Evolutionary conservation across 768 basidiomycete species (phyloP), one percentile per base, ranked within the genome.

Genomic region (Rhodotorula toruloides): DNA sequence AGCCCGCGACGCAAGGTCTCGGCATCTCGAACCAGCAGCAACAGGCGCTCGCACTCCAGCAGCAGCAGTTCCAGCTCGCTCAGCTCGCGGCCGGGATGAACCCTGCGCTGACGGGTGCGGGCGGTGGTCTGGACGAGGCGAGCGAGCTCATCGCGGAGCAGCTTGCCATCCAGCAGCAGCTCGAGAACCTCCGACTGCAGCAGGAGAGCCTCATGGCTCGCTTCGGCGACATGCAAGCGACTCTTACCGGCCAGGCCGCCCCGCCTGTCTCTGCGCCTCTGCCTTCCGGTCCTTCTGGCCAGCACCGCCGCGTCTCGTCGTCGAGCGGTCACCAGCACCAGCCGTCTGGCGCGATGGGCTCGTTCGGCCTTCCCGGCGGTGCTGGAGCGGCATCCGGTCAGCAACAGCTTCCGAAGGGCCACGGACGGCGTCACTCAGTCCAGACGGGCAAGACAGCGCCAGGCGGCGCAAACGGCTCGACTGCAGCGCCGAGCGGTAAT

Each of bases 111-210:
- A 39, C 67, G 42, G 50, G n/a, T 29, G 32, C 34, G 13, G 27
- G 55, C 56, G 16, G 61, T 46, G 36, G 53, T 29, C 32, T 42
- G 65, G 19, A 43, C 21, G 58, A 50, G n/a, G 58, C 63, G 60
- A 32, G 42, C 54, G 89, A 89, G 32, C 88, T 93, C 62, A 92
- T 97, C 90, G 91, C 91, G 11, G 91, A 97, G 78, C 94, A 97
- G 89, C 89, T 93, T 74, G 90, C 90, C 50, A 76, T 94, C 62
- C 91, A 93, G 78, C 90, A 77, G 73, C 90, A 94, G 78, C 92
- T 93, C 70, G 91, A 91, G 79, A 87, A 84, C 9, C 80, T 94
- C 64, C 89, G 91, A 73, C 88, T 91, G 58, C 91, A 94, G 68
- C 91, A 94, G 72, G 88, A 91, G 71, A 88, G 85, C 32, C 83